Conservation (phyloP, 139 green algal species). For the Trebouxia sp. region DNA sequence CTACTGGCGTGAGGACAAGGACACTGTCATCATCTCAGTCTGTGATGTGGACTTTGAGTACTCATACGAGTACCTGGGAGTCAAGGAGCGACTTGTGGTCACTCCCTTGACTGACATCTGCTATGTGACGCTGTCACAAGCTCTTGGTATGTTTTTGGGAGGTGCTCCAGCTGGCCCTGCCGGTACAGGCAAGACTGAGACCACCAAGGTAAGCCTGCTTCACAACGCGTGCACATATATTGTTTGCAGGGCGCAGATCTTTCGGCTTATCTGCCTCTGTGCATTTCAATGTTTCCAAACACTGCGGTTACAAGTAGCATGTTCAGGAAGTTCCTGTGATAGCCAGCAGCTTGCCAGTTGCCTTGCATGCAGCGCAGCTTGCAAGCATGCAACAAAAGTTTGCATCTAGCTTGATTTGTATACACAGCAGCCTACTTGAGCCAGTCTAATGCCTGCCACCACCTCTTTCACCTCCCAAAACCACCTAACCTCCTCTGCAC, state of each 20-base stretch:
- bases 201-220: slow-evolving; percentile 74
- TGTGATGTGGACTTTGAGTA: slow-evolving; percentile 98
- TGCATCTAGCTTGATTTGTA: no score
- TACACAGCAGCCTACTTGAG: no score
- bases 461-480: slow-evolving; percentile 10
- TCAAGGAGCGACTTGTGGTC: slow-evolving; percentile 97
- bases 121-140: slow-evolving; percentile 95
- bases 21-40: slow-evolving; percentile 95
- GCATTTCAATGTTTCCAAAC: no score
- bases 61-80: slow-evolving; percentile 90
- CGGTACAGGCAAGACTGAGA: slow-evolving; percentile 92
- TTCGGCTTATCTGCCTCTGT: no score
- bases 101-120: slow-evolving; percentile 95
- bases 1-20: slow-evolving; percentile 93
- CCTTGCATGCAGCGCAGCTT: no score
- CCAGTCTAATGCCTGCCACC: no score
- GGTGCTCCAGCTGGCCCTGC: slow-evolving; percentile 92
- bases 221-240: no score
- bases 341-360: no score
- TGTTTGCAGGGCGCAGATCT: no score
- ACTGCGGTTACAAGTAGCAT: no score
- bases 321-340: no score
- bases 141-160: slow-evolving; percentile 94
- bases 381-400: no score
- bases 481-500: slow-evolving; percentile 9